Percentiles rank a stretch among this genome's conserved stretches.
Evolutionary conservation across 2,329 filamentous ascomycete species (phyloP).

Genomic region (Xylaria multiplex): DNA sequence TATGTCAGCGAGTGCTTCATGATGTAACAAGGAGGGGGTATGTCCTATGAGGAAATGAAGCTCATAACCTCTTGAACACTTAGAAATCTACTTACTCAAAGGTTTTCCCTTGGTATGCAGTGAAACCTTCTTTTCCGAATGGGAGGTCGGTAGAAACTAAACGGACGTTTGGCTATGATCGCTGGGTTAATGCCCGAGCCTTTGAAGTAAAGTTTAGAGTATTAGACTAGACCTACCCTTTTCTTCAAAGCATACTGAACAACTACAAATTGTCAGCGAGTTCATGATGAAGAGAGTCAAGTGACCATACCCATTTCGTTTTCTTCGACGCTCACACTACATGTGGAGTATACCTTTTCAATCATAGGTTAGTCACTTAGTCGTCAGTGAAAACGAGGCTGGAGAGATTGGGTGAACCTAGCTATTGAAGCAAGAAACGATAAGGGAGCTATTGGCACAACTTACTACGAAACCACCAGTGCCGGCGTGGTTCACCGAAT

Average conservation of each 20-base stretch:
- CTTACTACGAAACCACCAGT: slow-evolving; percentile 83
- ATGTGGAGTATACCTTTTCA: slow-evolving; percentile 75
- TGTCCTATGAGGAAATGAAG: neutral
- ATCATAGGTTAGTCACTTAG: slow-evolving; percentile 4
- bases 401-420: neutral
- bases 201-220: neutral
- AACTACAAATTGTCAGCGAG: slow-evolving; percentile 57
- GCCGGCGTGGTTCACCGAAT: slow-evolving; percentile 89
- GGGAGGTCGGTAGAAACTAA: slow-evolving; percentile 90
- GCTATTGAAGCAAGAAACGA: neutral
- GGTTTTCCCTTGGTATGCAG: slow-evolving; percentile 86
- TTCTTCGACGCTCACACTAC: slow-evolving; percentile 92
- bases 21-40: neutral
- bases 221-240: slow-evolving; percentile 33
- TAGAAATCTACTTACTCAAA: slow-evolving; percentile 67
- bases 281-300: neutral
- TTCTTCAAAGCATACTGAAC: slow-evolving; percentile 93
- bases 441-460: neutral
- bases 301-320: slow-evolving; percentile 67
- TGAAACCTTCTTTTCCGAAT: slow-evolving; percentile 94
- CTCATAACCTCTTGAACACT: neutral
- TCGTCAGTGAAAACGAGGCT: slow-evolving; percentile 61
- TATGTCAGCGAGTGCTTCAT: slow-evolving; percentile 14
- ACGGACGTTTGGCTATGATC: slow-evolving; percentile 83
- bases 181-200: slow-evolving; percentile 6